Conservation (phyloP, 768 basidiomycete species). For the Zangia roseola region DNA sequence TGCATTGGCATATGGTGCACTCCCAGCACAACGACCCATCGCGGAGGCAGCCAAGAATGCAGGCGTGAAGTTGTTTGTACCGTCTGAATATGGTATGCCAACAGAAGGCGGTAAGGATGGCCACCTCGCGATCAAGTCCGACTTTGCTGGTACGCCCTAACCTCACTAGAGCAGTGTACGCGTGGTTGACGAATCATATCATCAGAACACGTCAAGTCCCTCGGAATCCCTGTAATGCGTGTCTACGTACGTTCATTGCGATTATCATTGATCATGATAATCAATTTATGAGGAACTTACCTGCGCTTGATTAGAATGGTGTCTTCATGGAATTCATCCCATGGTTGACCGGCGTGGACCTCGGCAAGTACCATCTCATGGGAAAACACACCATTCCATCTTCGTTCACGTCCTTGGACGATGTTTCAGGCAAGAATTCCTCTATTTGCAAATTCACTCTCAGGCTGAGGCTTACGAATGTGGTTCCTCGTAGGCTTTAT, state of each 20-base stretch:
- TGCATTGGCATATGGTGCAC: slow-evolving; percentile 29
- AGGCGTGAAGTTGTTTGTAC: slow-evolving; percentile 39
- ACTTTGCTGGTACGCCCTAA: slow-evolving; percentile 26
- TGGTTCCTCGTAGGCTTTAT: slow-evolving; percentile 30
- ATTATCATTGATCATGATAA: not conserved
- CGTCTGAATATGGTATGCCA: slow-evolving; percentile 38
- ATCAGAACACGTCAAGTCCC: slow-evolving; percentile 29
- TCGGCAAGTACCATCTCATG: slow-evolving; percentile 32
- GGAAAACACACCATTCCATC: slow-evolving; percentile 31
- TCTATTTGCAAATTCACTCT: no score
- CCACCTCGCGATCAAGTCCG: slow-evolving; percentile 23
- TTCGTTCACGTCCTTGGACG: slow-evolving; percentile 34
- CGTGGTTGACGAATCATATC: not conserved
- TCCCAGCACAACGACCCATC: slow-evolving; percentile 25
- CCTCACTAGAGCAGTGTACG: no score
- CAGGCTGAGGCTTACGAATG: slow-evolving; percentile 1
- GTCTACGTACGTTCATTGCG: slow-evolving; percentile 29
- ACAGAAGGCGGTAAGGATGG: slow-evolving; percentile 33
- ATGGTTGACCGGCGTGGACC: slow-evolving; percentile 26
- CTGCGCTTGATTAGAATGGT: slow-evolving; percentile 28
- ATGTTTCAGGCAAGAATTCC: slow-evolving; percentile 32
- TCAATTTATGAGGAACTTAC: not conserved
- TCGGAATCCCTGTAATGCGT: slow-evolving; percentile 30
- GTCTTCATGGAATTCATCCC: slow-evolving; percentile 33
- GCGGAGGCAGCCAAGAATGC: slow-evolving; percentile 38